Conservation (phyloP, 495 filamentous ascomycete species). For the Parathielavia hyrcaniae region DNA sequence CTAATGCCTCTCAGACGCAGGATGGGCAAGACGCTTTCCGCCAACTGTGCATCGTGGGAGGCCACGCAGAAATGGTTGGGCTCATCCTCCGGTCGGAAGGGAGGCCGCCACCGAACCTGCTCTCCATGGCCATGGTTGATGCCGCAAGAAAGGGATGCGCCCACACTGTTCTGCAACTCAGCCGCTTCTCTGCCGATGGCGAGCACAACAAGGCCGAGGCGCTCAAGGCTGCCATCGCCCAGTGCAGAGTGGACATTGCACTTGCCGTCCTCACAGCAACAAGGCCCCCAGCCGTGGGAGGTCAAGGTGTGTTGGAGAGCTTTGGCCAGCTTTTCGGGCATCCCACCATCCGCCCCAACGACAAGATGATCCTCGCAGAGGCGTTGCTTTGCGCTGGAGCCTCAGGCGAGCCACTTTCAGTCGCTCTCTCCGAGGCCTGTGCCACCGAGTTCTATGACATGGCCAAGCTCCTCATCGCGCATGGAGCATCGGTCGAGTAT, state of each 20-base stretch:
- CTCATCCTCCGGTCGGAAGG: constrained; percentile 42
- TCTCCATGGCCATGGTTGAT: constrained; percentile 42
- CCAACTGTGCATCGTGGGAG: constrained; percentile 36
- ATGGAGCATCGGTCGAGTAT: constrained; percentile 44
- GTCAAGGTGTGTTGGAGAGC: constrained; percentile 36
- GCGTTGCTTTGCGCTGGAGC: constrained; percentile 44
- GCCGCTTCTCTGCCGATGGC: constrained; percentile 41
- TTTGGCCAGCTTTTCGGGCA: constrained; percentile 37
- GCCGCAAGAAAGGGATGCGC: constrained; percentile 40
- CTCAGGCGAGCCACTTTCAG: constrained; percentile 35
- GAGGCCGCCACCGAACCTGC: constrained; percentile 29
- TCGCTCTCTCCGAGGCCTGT: constrained; percentile 37
- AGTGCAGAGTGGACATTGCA: constrained; percentile 39
- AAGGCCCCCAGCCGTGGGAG: constrained; percentile 33
- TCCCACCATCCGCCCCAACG: constrained; percentile 37
- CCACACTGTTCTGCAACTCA: constrained; percentile 40
- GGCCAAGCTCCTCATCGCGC: constrained; percentile 39
- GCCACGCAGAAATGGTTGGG: constrained; percentile 36
- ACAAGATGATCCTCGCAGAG: constrained; percentile 41
- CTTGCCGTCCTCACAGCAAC: constrained; percentile 42
- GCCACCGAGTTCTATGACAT: constrained; percentile 40
- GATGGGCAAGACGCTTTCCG: constrained; percentile 43
- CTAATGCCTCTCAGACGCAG: constrained; percentile 33
- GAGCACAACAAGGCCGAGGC: constrained; percentile 41
- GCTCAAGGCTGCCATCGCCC: constrained; percentile 37